phyloP scores from a whole-genome alignment of 257 asterid species.

The Salvia rosmarinus region DNA sequence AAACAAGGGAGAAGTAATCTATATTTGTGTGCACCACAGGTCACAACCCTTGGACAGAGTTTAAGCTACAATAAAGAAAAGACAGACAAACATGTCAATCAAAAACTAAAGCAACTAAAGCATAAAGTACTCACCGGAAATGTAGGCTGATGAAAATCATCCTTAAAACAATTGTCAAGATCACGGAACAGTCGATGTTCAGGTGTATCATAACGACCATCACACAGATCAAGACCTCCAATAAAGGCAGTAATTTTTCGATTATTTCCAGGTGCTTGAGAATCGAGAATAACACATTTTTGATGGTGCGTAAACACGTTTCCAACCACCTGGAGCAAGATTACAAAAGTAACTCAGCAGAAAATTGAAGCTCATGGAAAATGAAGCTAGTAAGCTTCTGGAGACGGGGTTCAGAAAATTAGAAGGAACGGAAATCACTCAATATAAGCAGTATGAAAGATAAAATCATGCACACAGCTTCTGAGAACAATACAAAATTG shows the following conservation, averaged over 20 bases:
- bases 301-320: conserved; percentile 87
- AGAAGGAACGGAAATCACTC: conserved; percentile 1
- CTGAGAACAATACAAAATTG: conserved; percentile 6
- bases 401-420: conserved; percentile 6
- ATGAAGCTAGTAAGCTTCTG: conserved; percentile 18
- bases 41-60: neutral
- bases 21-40: conserved; percentile 5
- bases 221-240: conserved; percentile 96
- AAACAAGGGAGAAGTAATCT: neutral
- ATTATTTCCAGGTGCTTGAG: conserved; percentile 81
- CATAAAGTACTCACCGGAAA: conserved; percentile 60
- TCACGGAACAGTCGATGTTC: conserved; percentile 73
- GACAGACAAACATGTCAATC: conserved; percentile 12
- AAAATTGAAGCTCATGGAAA: conserved; percentile 15
- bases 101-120: conserved; percentile 6
- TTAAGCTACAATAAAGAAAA: conserved; percentile 12
- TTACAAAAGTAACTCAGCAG: conserved; percentile 32
- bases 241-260: conserved; percentile 84
- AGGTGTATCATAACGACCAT: conserved; percentile 97
- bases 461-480: conserved; percentile 1
- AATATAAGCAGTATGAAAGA: neutral
- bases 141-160: conserved; percentile 88
- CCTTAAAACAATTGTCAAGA: conserved; percentile 69
- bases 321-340: conserved; percentile 74
- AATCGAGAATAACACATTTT: conserved; percentile 89